Conservation (phyloP, 352 stramenopile genomes). For the Globisporangium spiculum region DNA sequence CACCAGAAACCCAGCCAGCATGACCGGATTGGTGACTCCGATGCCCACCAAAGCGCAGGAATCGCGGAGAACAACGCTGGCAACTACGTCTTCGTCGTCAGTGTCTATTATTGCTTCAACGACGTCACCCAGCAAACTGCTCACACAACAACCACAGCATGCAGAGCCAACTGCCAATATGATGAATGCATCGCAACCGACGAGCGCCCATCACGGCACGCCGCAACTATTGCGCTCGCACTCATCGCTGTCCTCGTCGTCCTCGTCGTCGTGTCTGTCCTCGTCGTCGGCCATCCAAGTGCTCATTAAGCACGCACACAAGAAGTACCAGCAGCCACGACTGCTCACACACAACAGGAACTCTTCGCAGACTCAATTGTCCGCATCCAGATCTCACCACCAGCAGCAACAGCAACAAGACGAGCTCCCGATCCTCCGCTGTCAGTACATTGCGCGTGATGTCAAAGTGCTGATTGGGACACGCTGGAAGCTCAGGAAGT, state of each 20-base stretch:
- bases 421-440: slow-evolving; percentile 44
- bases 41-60: slow-evolving; percentile 2
- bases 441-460: slow-evolving; percentile 45
- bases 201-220: background rate
- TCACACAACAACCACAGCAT: background rate
- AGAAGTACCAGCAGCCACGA: background rate
- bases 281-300: slow-evolving; percentile 3
- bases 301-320: background rate
- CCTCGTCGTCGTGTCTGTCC: background rate
- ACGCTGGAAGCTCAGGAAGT: slow-evolving; percentile 47
- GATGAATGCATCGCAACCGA: background rate
- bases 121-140: background rate
- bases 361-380: background rate
- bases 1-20: background rate
- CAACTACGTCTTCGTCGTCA: background rate
- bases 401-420: background rate
- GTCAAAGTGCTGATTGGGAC: slow-evolving; percentile 45
- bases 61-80: background rate
- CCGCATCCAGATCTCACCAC: background rate
- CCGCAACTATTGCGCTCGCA: background rate
- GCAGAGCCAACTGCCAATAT: background rate
- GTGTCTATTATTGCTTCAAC: background rate
- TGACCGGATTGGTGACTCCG: slow-evolving; percentile 1
- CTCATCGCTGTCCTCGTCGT: background rate
- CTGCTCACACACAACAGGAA: background rate